Percentiles rank a stretch among this genome's conserved stretches.
phyloP scores from a whole-genome alignment of 2,329 filamentous ascomycete species.

The Apiospora pterosperma region DNA sequence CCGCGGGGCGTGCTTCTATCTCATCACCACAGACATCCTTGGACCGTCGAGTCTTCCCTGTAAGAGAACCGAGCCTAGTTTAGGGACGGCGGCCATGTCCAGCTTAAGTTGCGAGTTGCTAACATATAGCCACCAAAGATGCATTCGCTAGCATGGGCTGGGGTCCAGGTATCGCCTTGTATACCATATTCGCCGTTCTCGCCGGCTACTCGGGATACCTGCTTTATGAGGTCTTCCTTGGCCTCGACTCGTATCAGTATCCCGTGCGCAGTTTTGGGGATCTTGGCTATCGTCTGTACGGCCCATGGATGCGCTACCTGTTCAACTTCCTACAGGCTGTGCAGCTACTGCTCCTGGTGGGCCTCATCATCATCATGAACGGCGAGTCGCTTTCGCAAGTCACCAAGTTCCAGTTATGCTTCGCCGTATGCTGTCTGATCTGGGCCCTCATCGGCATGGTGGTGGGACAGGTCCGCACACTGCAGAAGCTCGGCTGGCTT shows the following conservation, averaged over 20 bases:
- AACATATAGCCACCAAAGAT: neutral
- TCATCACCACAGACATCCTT: constrained; percentile 47
- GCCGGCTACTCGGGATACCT: constrained; percentile 44
- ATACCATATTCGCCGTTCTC: constrained; percentile 41
- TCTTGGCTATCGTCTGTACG: constrained; percentile 45
- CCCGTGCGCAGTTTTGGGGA: constrained; percentile 45
- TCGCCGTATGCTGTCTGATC: constrained; percentile 47
- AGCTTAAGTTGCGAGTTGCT: too few species aligned
- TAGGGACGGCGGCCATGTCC: too few species aligned
- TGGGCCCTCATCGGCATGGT: constrained; percentile 49
- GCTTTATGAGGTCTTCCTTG: constrained; percentile 42
- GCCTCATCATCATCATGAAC: constrained; percentile 48
- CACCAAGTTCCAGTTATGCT: constrained; percentile 47
- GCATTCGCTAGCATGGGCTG: constrained; percentile 32
- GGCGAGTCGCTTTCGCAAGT: constrained; percentile 54
- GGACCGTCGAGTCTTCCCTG: constrained; percentile 37
- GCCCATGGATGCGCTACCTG: constrained; percentile 38
- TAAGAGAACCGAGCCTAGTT: constrained; percentile 10
- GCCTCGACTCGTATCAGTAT: constrained; percentile 42
- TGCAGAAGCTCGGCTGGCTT: constrained; percentile 52
- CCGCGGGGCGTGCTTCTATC: constrained; percentile 43
- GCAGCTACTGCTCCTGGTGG: constrained; percentile 47
- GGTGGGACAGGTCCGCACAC: constrained; percentile 53
- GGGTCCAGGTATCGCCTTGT: constrained; percentile 41
- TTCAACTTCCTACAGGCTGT: constrained; percentile 47